phyloP scores from a whole-genome alignment of 1,139 yeast genomes.

The Blastobotrys capitulatus region DNA sequence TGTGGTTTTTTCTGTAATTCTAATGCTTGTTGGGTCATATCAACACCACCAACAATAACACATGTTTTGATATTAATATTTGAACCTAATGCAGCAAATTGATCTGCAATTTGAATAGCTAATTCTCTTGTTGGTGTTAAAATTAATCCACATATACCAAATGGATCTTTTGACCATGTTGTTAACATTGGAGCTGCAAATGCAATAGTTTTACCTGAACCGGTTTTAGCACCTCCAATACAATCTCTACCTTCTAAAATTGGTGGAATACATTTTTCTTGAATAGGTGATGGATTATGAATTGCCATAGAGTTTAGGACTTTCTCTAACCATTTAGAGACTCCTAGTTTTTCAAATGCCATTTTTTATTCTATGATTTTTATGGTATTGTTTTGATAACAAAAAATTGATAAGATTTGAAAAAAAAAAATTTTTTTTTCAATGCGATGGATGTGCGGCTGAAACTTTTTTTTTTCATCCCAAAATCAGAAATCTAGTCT shows the following conservation, averaged over 20 bases:
- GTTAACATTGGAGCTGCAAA: constrained; percentile 96
- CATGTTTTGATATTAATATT: constrained; percentile 75
- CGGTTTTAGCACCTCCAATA: constrained; percentile 98
- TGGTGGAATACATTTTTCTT: constrained; percentile 81
- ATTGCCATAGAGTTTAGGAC: constrained; percentile 79
- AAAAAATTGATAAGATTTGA: not conserved
- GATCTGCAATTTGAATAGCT: constrained; percentile 96
- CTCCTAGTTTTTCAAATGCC: constrained; percentile 61
- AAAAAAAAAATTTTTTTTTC: constrained; percentile 1
- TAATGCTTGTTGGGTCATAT: constrained; percentile 79
- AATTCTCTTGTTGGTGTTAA: constrained; percentile 93
- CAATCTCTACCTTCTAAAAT: constrained; percentile 81
- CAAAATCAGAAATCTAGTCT: not conserved
- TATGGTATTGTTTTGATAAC: not conserved
- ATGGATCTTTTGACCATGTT: constrained; percentile 92
- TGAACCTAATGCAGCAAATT: constrained; percentile 88
- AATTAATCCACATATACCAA: constrained; percentile 83
- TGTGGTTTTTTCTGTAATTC: constrained; percentile 82
- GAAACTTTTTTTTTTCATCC: constrained; percentile 3
- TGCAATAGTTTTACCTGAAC: constrained; percentile 96
- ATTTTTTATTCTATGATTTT: constrained; percentile 13
- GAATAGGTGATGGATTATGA: constrained; percentile 78
- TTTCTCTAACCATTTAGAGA: constrained; percentile 82
- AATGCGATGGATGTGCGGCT: not conserved
- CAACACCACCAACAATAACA: constrained; percentile 92